Conservation (phyloP, 768 basidiomycete species). For the Suillus fuscotomentosus region DNA sequence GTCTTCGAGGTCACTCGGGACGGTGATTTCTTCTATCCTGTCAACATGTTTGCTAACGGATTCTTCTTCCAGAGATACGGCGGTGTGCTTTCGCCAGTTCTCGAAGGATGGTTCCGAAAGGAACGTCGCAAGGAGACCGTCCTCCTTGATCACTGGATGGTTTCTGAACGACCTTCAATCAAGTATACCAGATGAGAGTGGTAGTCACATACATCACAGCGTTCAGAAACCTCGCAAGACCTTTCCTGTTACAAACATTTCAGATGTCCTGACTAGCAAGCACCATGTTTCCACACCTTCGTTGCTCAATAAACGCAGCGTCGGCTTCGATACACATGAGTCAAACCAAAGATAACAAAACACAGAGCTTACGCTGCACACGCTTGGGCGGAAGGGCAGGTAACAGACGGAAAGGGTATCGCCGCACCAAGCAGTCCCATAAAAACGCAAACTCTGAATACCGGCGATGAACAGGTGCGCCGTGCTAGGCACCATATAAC, state of each 20-base stretch:
- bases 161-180: slow-evolving; percentile 50
- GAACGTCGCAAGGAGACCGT: slow-evolving; percentile 80
- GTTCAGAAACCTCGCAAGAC: slow-evolving; percentile 75
- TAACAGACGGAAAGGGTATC: slow-evolving; percentile 93
- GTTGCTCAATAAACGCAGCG: slow-evolving; percentile 87
- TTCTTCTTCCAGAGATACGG: slow-evolving; percentile 85
- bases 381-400: slow-evolving; percentile 89
- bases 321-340: slow-evolving; percentile 53
- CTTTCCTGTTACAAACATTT: slow-evolving; percentile 52
- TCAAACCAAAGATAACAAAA: not conserved
- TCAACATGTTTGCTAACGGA: slow-evolving; percentile 77
- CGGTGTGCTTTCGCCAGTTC: slow-evolving; percentile 77
- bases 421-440: slow-evolving; percentile 79
- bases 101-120: slow-evolving; percentile 84
- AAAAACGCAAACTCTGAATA: slow-evolving; percentile 94
- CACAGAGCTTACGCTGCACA: slow-evolving; percentile 67
- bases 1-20: slow-evolving; percentile 90
- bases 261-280: slow-evolving; percentile 2
- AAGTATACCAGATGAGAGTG: not conserved
- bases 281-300: slow-evolving; percentile 49
- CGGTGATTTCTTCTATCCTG: slow-evolving; percentile 83
- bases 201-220: slow-evolving; percentile 63
- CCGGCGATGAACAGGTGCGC: slow-evolving; percentile 71
- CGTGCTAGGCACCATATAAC: slow-evolving; percentile 42
- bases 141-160: slow-evolving; percentile 89